Evolutionary conservation across 208 protist species (phyloP).

Genomic region (Leishmania mexicana): DNA sequence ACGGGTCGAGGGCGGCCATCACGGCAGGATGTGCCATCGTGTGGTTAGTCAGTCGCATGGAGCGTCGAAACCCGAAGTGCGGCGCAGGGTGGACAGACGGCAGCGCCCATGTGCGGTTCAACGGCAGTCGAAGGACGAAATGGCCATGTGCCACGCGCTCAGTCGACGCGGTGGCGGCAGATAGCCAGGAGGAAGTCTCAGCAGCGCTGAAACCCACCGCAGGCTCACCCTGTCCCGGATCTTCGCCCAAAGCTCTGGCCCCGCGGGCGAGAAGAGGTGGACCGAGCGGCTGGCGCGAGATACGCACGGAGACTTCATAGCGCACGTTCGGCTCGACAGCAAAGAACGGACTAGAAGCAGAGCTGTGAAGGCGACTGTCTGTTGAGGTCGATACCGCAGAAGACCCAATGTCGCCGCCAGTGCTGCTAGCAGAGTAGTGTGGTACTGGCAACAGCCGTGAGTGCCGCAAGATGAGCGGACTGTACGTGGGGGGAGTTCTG

Average conservation of each 20-base stretch:
- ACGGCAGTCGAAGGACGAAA: constrained; percentile 69
- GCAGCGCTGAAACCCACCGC: background rate
- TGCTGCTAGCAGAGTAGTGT: background rate
- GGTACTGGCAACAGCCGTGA: constrained; percentile 28
- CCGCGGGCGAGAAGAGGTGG: background rate
- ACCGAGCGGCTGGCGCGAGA: constrained; percentile 20
- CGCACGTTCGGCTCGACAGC: constrained; percentile 46
- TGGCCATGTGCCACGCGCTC: constrained; percentile 21
- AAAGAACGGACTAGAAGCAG: constrained; percentile 59
- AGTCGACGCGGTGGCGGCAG: background rate
- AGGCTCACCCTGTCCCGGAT: background rate
- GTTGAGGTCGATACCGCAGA: background rate
- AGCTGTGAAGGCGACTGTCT: background rate
- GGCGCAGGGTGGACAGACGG: constrained; percentile 28
- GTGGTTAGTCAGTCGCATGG: constrained; percentile 34
- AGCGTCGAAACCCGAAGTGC: constrained; percentile 76
- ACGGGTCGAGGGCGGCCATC: constrained; percentile 37
- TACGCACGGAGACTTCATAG: constrained; percentile 51
- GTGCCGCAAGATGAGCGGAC: constrained; percentile 34
- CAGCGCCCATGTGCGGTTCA: constrained; percentile 47
- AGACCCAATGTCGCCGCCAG: no score
- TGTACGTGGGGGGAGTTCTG: background rate
- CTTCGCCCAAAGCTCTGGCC: background rate
- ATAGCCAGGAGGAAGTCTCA: background rate
- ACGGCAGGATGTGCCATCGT: constrained; percentile 51